Evolutionary conservation across 106 monocot genomes (phyloP).

Genomic region (Iris macrosiphon): DNA sequence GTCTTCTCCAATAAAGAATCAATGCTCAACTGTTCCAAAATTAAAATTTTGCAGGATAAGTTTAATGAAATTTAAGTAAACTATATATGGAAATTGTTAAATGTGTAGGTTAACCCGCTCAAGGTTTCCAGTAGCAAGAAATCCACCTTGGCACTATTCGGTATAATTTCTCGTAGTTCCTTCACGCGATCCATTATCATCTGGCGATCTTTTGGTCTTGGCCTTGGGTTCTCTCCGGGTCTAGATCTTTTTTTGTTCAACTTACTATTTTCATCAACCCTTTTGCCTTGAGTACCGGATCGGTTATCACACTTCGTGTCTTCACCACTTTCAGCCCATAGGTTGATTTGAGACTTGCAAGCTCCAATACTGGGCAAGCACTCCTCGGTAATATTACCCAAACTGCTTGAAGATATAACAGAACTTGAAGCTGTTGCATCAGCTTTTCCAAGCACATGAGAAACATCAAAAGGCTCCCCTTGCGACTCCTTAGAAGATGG

Average conservation of each 20-base stretch:
- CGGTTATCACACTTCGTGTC: constrained; percentile 28
- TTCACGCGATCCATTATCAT: constrained; percentile 94
- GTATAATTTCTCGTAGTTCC: constrained; percentile 92
- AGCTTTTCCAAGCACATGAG: constrained; percentile 14
- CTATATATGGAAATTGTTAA: not conserved
- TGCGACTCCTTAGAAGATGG: constrained; percentile 18
- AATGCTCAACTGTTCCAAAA: constrained; percentile 69
- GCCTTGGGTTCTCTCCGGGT: constrained; percentile 72
- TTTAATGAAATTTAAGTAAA: not conserved
- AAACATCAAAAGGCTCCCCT: constrained; percentile 3
- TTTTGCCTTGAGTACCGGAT: constrained; percentile 28
- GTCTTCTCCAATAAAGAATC: constrained; percentile 85
- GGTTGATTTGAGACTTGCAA: constrained; percentile 55
- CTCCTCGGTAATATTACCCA: constrained; percentile 25
- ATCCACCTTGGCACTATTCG: constrained; percentile 79
- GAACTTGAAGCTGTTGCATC: constrained; percentile 20
- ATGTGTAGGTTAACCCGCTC: not conserved
- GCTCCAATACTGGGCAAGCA: constrained; percentile 23
- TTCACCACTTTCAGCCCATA: constrained; percentile 62
- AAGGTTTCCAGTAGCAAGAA: not conserved
- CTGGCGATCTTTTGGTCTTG: constrained; percentile 88
- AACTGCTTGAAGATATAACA: constrained; percentile 26
- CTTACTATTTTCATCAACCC: constrained; percentile 49
- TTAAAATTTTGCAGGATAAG: not conserved
- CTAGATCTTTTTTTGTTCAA: constrained; percentile 51